Evolutionary conservation across 2,329 filamentous ascomycete species (phyloP).

Genomic region (Diaporthe australafricana): DNA sequence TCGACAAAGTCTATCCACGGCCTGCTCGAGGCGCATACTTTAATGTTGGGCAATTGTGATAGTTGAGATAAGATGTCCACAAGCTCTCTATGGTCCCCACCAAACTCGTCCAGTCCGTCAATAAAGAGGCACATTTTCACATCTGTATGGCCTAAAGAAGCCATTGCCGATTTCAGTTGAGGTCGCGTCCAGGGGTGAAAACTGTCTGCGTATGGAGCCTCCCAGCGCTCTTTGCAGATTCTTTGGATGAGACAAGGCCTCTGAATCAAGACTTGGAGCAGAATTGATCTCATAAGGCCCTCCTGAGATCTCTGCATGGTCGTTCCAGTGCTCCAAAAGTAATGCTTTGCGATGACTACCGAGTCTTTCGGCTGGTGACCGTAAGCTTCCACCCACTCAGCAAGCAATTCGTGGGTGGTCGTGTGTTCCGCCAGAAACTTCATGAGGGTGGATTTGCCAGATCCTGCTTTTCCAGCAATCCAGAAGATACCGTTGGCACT

Average conservation of each 20-base stretch:
- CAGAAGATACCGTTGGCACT: slow-evolving; percentile 7
- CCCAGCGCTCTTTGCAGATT: slow-evolving; percentile 5
- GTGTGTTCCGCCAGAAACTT: slow-evolving; percentile 7
- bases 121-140: slow-evolving; percentile 32
- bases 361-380: background rate
- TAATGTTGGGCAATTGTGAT: slow-evolving; percentile 21
- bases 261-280: slow-evolving; percentile 23
- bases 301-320: slow-evolving; percentile 27
- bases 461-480: slow-evolving; percentile 17
- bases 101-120: slow-evolving; percentile 38
- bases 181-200: slow-evolving; percentile 6
- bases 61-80: background rate
- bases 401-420: background rate
- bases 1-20: slow-evolving; percentile 32
- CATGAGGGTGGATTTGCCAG: slow-evolving; percentile 27
- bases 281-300: slow-evolving; percentile 29
- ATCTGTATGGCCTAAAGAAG: background rate
- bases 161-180: background rate
- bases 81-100: slow-evolving; percentile 34
- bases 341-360: slow-evolving; percentile 4
- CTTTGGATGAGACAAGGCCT: slow-evolving; percentile 20
- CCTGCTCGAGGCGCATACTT: slow-evolving; percentile 36
- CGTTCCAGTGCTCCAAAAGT: slow-evolving; percentile 32
- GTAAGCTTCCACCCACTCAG: background rate
- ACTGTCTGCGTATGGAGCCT: background rate